These are phyloP conservation scores for Oldenlandia corymbosa DNA, from an alignment of 257 asterid species.

Conservation along the genomic window DNA sequence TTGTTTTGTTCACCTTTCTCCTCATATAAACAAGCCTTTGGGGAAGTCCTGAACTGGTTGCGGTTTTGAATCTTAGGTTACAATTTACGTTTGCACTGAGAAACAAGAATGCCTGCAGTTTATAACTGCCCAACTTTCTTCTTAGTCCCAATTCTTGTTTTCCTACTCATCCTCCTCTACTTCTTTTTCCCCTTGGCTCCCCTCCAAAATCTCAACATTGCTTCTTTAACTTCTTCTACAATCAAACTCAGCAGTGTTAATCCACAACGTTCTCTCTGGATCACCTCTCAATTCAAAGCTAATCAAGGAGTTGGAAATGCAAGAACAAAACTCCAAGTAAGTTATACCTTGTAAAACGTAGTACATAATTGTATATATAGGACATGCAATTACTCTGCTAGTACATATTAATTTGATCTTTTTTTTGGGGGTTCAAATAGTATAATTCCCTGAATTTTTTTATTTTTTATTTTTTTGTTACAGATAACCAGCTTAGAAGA, in stretches of 20 bases:
- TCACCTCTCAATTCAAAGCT: neutral
- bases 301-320: neutral
- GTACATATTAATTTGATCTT: too few relatives aligned
- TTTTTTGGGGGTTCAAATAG: too few relatives aligned
- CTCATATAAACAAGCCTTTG: too few relatives aligned
- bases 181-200: slow-evolving; percentile 6
- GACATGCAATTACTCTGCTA: too few relatives aligned
- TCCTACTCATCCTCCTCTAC: slow-evolving; percentile 9
- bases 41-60: too few relatives aligned
- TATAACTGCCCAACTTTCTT: slow-evolving; percentile 4
- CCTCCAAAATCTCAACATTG: neutral
- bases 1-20: too few relatives aligned
- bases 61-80: too few relatives aligned
- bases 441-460: too few relatives aligned
- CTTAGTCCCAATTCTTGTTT: neutral
- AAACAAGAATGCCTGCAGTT: slow-evolving; percentile 8
- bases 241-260: neutral
- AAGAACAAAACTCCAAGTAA: neutral
- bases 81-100: too few relatives aligned
- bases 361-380: too few relatives aligned
- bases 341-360: neutral
- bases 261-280: neutral
- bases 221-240: neutral
- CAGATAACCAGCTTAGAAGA: slow-evolving; percentile 8
- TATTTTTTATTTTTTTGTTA: neutral